Evolutionary conservation across 768 basidiomycete genomes (phyloP), one percentile per base, ranked within the genome.

Genomic region (Arthromyces matolae): DNA sequence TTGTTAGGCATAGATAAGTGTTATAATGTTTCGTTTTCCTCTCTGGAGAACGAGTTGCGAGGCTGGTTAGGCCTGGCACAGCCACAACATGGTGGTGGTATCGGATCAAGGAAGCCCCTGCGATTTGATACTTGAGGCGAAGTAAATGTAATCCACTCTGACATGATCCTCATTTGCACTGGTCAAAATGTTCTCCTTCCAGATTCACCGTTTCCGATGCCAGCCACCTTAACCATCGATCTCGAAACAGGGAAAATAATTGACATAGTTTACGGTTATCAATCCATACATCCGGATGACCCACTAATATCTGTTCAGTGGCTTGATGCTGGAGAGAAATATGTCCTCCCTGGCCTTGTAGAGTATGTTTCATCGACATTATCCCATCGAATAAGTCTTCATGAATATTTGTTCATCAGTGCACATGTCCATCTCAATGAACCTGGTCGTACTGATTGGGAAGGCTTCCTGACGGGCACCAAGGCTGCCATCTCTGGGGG

Each of bases 391-490:
- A 35, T 36, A 23, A 49, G 32, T 44, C 35, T 51, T 20, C 10
- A 29, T 48, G 43, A 50, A 45, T 22, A 23, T 42, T 33, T 20
- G 27, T 22, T 45, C 22, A 49, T 38, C 61, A 93, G 90, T 65
- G 78, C 88, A 8, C 90, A 96, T 60, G 93, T 95, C 20, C 93
- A 96, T 66, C 78, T 95, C 45, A 95, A 95, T 65, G 90, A 94
- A 59, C 93, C 93, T 7, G 93, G 93, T 10, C 81, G 93, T 20
- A 91, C 90, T 2, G 83, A 86, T 49, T 96, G 93, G 93, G 93
- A 96, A 61, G 93, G 93, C 0, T 95, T 96, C 63, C 80, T 77
- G 69, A 89, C 91, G 0, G 93, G 92, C n/a, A 94, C 93, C 1
- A 70, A 74, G 45, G 95, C 95, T 16, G 95, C 95, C 1, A 81